Evolutionary conservation across 495 filamentous ascomycete species (phyloP).

Genomic region (Penicillium antarcticum): DNA sequence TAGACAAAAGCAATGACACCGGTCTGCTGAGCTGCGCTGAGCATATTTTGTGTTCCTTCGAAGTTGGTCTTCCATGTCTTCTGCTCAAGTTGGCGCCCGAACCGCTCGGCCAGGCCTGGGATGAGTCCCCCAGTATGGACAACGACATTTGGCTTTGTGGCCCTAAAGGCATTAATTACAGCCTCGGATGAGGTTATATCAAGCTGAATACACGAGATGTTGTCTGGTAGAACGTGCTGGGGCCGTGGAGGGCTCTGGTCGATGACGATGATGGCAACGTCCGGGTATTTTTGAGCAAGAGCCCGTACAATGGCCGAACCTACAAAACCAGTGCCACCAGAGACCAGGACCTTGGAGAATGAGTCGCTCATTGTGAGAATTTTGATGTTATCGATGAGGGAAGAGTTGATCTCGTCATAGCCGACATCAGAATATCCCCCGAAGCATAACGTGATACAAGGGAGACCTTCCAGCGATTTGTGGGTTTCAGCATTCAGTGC

Average conservation of each 20-base stretch:
- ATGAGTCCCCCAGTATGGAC: constrained; percentile 47
- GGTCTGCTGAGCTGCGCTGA: constrained; percentile 45
- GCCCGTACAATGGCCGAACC: constrained; percentile 43
- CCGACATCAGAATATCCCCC: not conserved
- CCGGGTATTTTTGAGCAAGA: constrained; percentile 38
- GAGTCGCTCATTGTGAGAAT: constrained; percentile 10
- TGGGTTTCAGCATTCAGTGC: no score
- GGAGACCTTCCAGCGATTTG: no score
- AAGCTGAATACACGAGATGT: constrained; percentile 30
- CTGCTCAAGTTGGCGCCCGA: constrained; percentile 32
- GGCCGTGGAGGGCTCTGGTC: constrained; percentile 35
- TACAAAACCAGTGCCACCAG: constrained; percentile 53
- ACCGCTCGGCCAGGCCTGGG: constrained; percentile 39
- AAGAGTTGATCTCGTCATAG: not conserved
- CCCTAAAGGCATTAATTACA: constrained; percentile 27
- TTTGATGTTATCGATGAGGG: not conserved
- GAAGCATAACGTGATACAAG: no score
- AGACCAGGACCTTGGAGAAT: constrained; percentile 44
- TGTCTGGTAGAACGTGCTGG: constrained; percentile 26
- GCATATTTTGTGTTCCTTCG: constrained; percentile 55
- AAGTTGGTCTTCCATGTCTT: constrained; percentile 51
- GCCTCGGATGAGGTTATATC: constrained; percentile 34
- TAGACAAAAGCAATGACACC: constrained; percentile 55
- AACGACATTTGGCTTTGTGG: constrained; percentile 38
- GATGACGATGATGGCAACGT: constrained; percentile 42